Percentiles rank a stretch among this genome's conserved stretches.
These are phyloP conservation scores for Wickerhamomyces kurtzmanii DNA, from an alignment of 805 yeast genomes.

Conservation along the genomic window DNA sequence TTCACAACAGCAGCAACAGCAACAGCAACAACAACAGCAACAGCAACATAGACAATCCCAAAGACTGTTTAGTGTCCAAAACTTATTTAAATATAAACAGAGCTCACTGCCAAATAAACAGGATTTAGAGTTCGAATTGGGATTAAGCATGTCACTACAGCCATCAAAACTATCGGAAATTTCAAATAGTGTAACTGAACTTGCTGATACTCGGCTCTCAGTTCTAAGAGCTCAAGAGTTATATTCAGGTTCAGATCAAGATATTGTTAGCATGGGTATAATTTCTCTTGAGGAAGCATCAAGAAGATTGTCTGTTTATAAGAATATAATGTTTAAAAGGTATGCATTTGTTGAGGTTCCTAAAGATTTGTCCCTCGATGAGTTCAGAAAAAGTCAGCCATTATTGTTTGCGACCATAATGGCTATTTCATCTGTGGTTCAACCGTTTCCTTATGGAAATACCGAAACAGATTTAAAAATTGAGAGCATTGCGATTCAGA, in stretches of 20 bases:
- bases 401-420: slow-evolving; percentile 55
- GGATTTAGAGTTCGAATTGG: too few relatives aligned
- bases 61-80: too few relatives aligned
- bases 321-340: slow-evolving; percentile 29
- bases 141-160: background rate
- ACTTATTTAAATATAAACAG: slow-evolving; percentile 32
- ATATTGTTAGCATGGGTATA: slow-evolving; percentile 48
- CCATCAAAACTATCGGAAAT: slow-evolving; percentile 19
- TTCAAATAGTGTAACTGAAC: slow-evolving; percentile 34
- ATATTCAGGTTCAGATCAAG: too few relatives aligned
- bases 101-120: slow-evolving; percentile 24
- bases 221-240: too few relatives aligned
- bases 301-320: slow-evolving; percentile 39
- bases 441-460: slow-evolving; percentile 19
- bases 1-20: too few relatives aligned
- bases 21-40: too few relatives aligned
- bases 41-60: too few relatives aligned
- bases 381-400: slow-evolving; percentile 43
- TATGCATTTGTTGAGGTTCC: slow-evolving; percentile 56
- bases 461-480: slow-evolving; percentile 34
- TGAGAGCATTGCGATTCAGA: slow-evolving; percentile 41
- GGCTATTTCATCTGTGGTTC: slow-evolving; percentile 44
- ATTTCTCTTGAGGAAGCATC: slow-evolving; percentile 52
- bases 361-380: slow-evolving; percentile 29
- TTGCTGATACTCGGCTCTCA: slow-evolving; percentile 30